Base-by-base conservation (phyloP, 75 land plant genomes). In the Isoetes taiwanensis region DNA sequence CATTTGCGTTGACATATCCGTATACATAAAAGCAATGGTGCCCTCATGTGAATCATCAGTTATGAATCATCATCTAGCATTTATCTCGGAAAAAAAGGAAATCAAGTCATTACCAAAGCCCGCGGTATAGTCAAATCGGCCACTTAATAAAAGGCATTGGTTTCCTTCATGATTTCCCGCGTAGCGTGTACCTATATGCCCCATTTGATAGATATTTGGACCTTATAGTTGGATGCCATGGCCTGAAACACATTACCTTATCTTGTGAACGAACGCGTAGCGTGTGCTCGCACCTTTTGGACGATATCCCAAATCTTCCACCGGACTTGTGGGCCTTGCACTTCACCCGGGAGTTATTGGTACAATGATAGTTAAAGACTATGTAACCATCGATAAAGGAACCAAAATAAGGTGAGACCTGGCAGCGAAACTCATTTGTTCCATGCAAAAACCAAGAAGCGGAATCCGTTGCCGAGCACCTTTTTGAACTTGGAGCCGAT, bases 111-210 rank as follows among this genome's bases (percentile, higher is more conserved):
- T 72, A 86, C 93, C 83, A 91, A 48, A 20, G 63, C n/a, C 74
- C 3, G 87, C 78, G 24, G 85, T 66, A 11, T 74, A 76, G 73
- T 91, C 97, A 74, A 83, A 91, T 27, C 94, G 83, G 57, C 97
- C 97, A 69, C 81, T 87, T 19, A 91, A 83, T 53, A 91, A 81
- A 46, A n/a, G n/a, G 82, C 75, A 48, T 82, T 69, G 12, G 85
- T 75, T 12, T 64, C 65, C 52, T 73, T 61, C 52, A 34, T 35
- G 62, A 81, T 87, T 94, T 89, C 86, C 9, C 89, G 80, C 58
- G 84, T 86, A 27, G 97, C 67, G 69, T 91, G 97, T 14, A 91
- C 97, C 91, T 86, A 77, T 30, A n/a, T n/a, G n/a, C n/a, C n/a
- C n/a, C n/a, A n/a, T n/a, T n/a, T n/a, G n/a, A n/a, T n/a, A n/a